Percentiles rank a stretch among this genome's conserved stretches.
phyloP scores from a whole-genome alignment of 257 asterid species.

The Nicotiana tabacum region DNA sequence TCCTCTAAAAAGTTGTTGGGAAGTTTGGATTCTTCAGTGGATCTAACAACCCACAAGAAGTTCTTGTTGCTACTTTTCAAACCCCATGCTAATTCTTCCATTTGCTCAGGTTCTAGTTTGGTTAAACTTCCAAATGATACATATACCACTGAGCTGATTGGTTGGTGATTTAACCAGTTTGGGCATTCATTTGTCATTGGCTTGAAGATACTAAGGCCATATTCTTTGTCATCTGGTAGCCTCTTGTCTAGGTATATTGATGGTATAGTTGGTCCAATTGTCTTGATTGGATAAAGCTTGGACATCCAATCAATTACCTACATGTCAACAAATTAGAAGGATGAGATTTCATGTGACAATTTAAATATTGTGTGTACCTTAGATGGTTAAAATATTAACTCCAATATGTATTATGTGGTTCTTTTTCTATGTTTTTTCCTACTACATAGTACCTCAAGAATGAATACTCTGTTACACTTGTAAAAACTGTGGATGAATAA shows the following conservation, averaged over 20 bases:
- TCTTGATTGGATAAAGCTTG: not conserved
- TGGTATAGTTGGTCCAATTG: slow-evolving; percentile 2
- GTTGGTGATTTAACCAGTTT: not conserved
- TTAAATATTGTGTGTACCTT: too few relatives aligned
- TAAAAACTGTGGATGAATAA: too few relatives aligned
- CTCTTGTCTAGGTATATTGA: not conserved
- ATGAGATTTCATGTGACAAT: too few relatives aligned
- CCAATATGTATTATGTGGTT: too few relatives aligned
- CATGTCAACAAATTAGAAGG: not conserved
- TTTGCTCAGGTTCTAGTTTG: not conserved
- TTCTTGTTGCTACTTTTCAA: not conserved
- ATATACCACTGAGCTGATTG: not conserved
- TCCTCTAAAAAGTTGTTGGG: not conserved
- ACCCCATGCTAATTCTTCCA: slow-evolving; percentile 4
- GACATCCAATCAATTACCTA: not conserved
- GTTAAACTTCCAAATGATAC: slow-evolving; percentile 4
- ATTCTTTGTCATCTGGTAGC: not conserved
- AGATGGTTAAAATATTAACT: too few relatives aligned
- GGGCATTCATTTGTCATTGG: not conserved
- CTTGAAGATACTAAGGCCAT: not conserved
- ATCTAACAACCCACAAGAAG: slow-evolving; percentile 5
- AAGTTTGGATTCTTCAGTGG: not conserved
- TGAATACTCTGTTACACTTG: too few relatives aligned
- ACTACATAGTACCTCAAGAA: too few relatives aligned
- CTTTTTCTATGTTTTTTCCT: too few relatives aligned